Conservation (phyloP, 2,329 filamentous ascomycete genomes). For the Eutypella sp. region DNA sequence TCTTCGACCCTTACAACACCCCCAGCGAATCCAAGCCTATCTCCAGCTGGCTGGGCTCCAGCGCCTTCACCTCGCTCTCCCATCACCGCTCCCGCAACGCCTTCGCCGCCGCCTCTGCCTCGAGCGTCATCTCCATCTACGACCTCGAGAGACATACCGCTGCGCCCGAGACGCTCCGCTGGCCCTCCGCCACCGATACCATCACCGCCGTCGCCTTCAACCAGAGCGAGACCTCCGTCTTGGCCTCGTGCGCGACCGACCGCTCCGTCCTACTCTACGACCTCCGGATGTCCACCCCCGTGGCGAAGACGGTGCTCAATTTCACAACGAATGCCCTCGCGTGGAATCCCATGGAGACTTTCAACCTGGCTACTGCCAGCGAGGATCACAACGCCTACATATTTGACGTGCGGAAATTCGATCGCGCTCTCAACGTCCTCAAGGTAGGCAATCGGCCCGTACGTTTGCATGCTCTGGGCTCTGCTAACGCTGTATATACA, state of each 20-base stretch:
- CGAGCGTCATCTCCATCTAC: conserved; percentile 78
- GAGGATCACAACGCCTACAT: conserved; percentile 85
- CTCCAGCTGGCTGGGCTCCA: conserved; percentile 77
- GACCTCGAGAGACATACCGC: conserved; percentile 77
- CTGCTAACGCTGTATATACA: too few relatives aligned
- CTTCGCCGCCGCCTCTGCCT: conserved; percentile 70
- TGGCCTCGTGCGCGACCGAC: conserved; percentile 82
- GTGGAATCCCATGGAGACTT: conserved; percentile 97
- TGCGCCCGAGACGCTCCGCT: conserved; percentile 75
- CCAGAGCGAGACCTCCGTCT: conserved; percentile 84
- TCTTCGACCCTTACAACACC: conserved; percentile 85
- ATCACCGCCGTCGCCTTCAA: conserved; percentile 89
- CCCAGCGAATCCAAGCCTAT: conserved; percentile 63
- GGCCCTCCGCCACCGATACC: conserved; percentile 86
- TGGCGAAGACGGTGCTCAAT: conserved; percentile 75
- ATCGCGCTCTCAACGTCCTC: conserved; percentile 80
- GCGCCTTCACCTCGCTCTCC: conserved; percentile 77
- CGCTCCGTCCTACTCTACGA: conserved; percentile 88
- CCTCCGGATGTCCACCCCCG: conserved; percentile 75
- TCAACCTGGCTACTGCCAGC: conserved; percentile 88
- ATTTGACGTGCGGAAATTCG: conserved; percentile 91
- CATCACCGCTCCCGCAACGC: conserved; percentile 74
- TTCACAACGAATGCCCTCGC: conserved; percentile 79
- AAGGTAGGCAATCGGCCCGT: too few relatives aligned
- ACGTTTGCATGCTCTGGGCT: too few relatives aligned